These are phyloP conservation scores for Medicago lupulina DNA, from an alignment of 306 rosid species.

Conservation along the genomic window DNA sequence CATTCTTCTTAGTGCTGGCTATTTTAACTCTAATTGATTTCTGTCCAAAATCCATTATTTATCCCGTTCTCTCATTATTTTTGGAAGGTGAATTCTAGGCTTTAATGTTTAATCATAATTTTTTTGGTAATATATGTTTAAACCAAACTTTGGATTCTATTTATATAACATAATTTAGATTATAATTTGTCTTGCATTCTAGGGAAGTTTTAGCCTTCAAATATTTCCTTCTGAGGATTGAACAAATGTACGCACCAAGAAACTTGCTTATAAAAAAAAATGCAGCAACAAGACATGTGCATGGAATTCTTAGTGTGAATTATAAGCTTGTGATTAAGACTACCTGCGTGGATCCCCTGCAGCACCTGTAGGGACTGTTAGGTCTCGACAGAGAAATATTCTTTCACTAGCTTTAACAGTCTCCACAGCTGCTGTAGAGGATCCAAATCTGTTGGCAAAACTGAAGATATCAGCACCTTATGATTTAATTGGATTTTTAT, in stretches of 20 bases:
- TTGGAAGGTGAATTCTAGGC: not conserved
- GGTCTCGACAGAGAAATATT: not conserved
- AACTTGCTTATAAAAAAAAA: not conserved
- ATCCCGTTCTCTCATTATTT: constrained; percentile 11
- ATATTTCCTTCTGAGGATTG: constrained; percentile 35
- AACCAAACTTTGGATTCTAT: constrained; percentile 28
- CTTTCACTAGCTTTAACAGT: too few species aligned
- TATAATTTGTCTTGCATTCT: not conserved
- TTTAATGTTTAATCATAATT: constrained; percentile 2
- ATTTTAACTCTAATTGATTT: constrained; percentile 16
- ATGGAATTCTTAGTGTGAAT: constrained; percentile 22
- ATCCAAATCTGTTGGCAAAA: not conserved
- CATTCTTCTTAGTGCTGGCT: constrained; percentile 24
- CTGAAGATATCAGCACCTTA: constrained; percentile 15
- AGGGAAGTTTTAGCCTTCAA: constrained; percentile 32
- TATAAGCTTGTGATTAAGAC: constrained; percentile 9
- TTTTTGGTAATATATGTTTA: constrained; percentile 6
- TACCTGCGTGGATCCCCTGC: constrained; percentile 15
- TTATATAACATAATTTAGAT: constrained; percentile 19
- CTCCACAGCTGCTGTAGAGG: not conserved
- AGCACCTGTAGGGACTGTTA: constrained; percentile 28
- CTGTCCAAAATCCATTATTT: constrained; percentile 24
- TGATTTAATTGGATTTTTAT: constrained; percentile 19
- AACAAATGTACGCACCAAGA: constrained; percentile 10
- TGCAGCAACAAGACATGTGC: constrained; percentile 1